Base-by-base conservation (phyloP, 2,329 filamentous ascomycete species). In the Fusarium sp. region DNA sequence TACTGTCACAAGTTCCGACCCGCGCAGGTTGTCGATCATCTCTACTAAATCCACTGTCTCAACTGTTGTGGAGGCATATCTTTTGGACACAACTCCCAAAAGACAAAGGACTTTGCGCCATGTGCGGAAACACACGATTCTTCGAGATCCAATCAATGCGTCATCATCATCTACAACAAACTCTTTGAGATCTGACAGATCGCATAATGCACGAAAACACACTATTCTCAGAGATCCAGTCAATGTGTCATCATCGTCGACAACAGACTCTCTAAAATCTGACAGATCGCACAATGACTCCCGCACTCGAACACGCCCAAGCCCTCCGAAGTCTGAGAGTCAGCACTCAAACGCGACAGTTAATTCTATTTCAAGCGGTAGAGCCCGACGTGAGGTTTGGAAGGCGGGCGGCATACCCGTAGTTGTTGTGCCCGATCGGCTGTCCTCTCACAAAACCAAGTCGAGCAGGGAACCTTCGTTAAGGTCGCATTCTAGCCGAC, bases 371-470 rank as follows among this genome's bases (percentile, higher is more conserved):
- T 82, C 83, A 1, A 89, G 85, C 66, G 79, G 80, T 9, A 87
- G 82, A 69, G 85, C 86, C 6, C 81, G 88, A n/a, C 83, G 84
- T 17, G 86, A 89, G 32, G 78, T 90, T 4, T 83, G 84, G 80
- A 88, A 85, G 67, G 85, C 77, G 53, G 88, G 88, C 9, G 87
- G 81, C 4, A 87, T 90, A 11, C 88, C 88, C 3, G 88, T 90
- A 9, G 82, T 89, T 8, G 81, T 90, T 20, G 84, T 90, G 50
- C 88, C 88, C 8, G 84, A 86, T 56, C 85, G 88, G 17, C 80
- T 77, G 17, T 85, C 87, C 8, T 88, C 87, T 5, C 77, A 82
- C 13, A 84, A 83, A 51, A 80, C 83, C n/a, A 84, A 82, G 60
- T 82, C 84, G 9, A 80, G 17, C 35, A 37, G 80, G 44, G 80